Base-by-base conservation (phyloP, 768 basidiomycete species). In the Rhizopogon vesiculosus region DNA sequence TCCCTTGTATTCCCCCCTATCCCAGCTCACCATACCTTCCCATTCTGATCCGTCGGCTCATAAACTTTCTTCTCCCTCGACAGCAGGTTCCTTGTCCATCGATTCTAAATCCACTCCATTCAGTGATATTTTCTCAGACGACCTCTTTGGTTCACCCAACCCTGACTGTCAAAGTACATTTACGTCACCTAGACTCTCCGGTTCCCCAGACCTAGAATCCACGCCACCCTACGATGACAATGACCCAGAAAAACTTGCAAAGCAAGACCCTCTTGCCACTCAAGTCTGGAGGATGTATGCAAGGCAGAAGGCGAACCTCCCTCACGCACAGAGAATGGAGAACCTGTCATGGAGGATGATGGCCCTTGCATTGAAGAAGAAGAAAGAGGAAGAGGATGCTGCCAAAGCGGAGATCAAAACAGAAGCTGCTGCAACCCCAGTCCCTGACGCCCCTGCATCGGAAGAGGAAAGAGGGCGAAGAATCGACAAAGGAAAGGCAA, bases 291-390 rank as follows among this genome's bases (percentile, higher is more conserved):
- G 87, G 75, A 90, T 98, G 82, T 98, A 91, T 66, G 85, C 93
- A 38, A 85, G 90, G 58, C 90, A 89, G 45, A 94, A 93, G 73
- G 89, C 88, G n/a, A 82, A 79, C 33, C 73, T 96, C 55, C 93
- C 95, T 31, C 92, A 96, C 66, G 92, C 90, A 0, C 91, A 94
- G 72, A 76, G 95, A 65, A 94, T 99, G 92, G 97, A 98, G 75
- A 98, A 98, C 67, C 70, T 98, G 53, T 97, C 95, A 1, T 98
- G 96, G 96, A 76, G 97, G 56, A 91, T 98, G 93, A 98, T 98
- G 95, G 89, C 94, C 25, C 76, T 99, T 67, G 92, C 91, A 12
- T 74, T 99, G 54, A 88, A 89, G 78, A 96, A 90, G 80, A 87
- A 87, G 75, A 85, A 86, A 72, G 87, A 89, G 43, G 85, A 87